These are phyloP conservation scores for Ceratocystiopsis brevicomis DNA, from an alignment of 2,329 filamentous ascomycete genomes.

Conservation along the genomic window DNA sequence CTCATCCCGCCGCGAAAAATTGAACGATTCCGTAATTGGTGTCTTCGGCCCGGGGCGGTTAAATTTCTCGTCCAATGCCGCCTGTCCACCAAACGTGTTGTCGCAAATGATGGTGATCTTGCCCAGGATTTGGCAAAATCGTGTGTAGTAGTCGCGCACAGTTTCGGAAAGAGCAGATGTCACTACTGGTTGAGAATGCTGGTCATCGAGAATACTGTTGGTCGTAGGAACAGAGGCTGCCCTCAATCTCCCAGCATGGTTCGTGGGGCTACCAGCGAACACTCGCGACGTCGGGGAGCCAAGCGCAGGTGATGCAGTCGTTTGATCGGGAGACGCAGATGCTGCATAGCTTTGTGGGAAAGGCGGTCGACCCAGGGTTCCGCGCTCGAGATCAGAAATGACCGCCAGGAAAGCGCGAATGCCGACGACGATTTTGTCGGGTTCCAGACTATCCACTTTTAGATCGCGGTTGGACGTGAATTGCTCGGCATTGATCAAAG, in stretches of 20 bases:
- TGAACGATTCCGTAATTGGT: slow-evolving; percentile 85
- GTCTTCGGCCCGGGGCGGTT: slow-evolving; percentile 76
- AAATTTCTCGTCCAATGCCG: slow-evolving; percentile 88
- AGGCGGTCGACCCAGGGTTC: slow-evolving; percentile 56
- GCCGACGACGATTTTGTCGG: slow-evolving; percentile 91
- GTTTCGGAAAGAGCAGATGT: slow-evolving; percentile 49
- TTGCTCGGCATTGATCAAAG: slow-evolving; percentile 80
- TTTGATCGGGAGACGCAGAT: too few species aligned
- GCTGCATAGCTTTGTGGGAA: slow-evolving; percentile 53
- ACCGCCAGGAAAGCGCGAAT: slow-evolving; percentile 87
- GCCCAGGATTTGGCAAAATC: slow-evolving; percentile 86
- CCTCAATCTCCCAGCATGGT: not conserved
- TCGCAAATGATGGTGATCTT: slow-evolving; percentile 95
- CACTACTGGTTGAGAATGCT: slow-evolving; percentile 46
- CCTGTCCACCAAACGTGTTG: slow-evolving; percentile 91
- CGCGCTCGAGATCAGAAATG: slow-evolving; percentile 80
- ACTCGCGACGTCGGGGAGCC: slow-evolving; percentile 15
- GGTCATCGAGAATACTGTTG: slow-evolving; percentile 33
- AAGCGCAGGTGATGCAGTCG: slow-evolving; percentile 27
- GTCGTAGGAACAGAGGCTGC: not conserved
- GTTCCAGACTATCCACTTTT: slow-evolving; percentile 81
- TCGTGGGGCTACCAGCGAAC: not conserved
- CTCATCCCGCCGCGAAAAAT: slow-evolving; percentile 71
- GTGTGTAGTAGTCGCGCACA: slow-evolving; percentile 67
- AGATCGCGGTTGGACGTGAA: slow-evolving; percentile 59